Percentiles rank a stretch among this genome's conserved stretches.
These are phyloP conservation scores for Trichoderma lentiforme DNA, from an alignment of 2,329 filamentous ascomycete species.

Conservation along the genomic window DNA sequence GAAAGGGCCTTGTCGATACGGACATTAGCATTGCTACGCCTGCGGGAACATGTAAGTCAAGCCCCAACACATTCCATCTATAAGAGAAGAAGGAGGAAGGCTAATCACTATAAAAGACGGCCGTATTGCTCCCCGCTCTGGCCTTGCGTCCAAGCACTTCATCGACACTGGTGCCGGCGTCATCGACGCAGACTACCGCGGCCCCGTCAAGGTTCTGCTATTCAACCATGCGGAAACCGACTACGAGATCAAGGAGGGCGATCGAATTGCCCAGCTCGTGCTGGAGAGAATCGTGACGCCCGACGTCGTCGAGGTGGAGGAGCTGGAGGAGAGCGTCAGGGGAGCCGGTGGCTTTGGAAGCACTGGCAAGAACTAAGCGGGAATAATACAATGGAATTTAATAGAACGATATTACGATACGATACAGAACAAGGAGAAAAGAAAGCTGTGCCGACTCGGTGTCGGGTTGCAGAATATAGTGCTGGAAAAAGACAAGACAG, in stretches of 20 bases:
- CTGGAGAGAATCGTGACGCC: constrained; percentile 94
- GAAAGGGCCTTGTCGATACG: constrained; percentile 84
- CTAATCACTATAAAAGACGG: constrained; percentile 58
- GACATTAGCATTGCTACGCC: constrained; percentile 90
- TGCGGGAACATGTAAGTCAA: constrained; percentile 73
- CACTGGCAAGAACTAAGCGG: constrained; percentile 53
- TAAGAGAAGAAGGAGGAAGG: neutral
- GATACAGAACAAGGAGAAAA: neutral
- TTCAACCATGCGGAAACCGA: constrained; percentile 88
- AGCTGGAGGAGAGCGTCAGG: constrained; percentile 85
- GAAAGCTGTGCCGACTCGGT: neutral
- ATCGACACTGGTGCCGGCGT: constrained; percentile 96
- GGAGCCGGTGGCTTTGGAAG: constrained; percentile 91
- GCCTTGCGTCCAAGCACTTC: constrained; percentile 87
- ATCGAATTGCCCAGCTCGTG: constrained; percentile 89
- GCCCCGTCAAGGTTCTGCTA: constrained; percentile 87
- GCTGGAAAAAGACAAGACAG: neutral
- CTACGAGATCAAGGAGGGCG: constrained; percentile 78
- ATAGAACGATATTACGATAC: neutral
- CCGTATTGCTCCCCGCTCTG: constrained; percentile 84
- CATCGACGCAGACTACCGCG: constrained; percentile 96
- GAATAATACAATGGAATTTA: neutral
- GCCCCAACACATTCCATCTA: too few relatives aligned
- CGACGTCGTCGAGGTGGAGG: constrained; percentile 81
- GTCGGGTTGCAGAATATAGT: neutral